Percentiles rank a stretch among this genome's conserved stretches.
phyloP scores from a whole-genome alignment of 148 eudicot genomes.

The Rhododendron vialii region DNA sequence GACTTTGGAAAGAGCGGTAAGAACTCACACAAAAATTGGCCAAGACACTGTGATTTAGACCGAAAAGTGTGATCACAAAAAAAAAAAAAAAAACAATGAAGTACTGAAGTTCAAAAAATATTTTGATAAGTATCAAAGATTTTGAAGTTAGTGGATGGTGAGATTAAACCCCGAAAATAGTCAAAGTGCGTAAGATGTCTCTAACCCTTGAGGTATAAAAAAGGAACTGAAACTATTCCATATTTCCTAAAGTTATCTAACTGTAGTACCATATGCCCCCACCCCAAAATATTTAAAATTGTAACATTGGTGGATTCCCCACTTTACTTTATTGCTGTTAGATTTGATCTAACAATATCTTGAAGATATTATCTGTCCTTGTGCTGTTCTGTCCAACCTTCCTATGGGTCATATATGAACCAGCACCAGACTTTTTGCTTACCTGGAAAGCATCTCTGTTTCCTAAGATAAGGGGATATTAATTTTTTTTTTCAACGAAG shows the following conservation, averaged over 20 bases:
- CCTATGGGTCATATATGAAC: neutral
- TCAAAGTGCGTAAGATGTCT: neutral
- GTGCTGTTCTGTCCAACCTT: neutral
- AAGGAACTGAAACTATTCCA: neutral
- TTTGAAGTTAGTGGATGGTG: neutral
- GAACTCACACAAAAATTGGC: too few species aligned
- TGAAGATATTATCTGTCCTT: constrained; percentile 2
- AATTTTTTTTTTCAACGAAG: too few species aligned
- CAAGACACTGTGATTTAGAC: neutral
- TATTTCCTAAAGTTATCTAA: neutral
- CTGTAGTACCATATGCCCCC: neutral
- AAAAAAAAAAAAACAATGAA: too few species aligned
- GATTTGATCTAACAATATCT: constrained; percentile 6
- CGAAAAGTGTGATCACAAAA: neutral
- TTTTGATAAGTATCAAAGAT: neutral
- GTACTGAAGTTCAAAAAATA: neutral
- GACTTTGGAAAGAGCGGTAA: too few species aligned
- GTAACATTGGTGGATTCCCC: neutral
- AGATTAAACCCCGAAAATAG: neutral
- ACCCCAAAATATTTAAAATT: neutral
- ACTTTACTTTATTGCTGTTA: neutral
- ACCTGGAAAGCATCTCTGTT: neutral
- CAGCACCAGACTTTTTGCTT: neutral
- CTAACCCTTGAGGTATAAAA: neutral
- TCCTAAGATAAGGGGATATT: neutral